Conservation (phyloP, 2,329 filamentous ascomycete species). For the Fusarium marasasianum region DNA sequence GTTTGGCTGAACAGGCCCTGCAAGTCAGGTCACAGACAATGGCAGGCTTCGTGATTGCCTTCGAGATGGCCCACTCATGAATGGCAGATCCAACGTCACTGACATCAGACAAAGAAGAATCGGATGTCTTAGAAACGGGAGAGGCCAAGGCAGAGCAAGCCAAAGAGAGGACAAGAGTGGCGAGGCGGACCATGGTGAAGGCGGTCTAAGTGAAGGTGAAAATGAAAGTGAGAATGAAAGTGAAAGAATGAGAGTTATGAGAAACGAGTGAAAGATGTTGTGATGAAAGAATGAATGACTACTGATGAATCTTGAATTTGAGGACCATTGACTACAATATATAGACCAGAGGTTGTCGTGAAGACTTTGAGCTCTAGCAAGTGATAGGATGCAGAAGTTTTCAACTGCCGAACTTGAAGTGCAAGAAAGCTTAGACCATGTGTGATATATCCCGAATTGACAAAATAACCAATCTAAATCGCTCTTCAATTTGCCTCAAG, state of each 20-base stretch:
- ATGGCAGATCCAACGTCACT: no score
- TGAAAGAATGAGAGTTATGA: neutral
- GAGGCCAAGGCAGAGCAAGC: neutral
- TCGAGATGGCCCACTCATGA: neutral
- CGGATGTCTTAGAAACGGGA: neutral
- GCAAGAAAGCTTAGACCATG: neutral
- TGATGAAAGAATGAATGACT: neutral
- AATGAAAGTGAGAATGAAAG: neutral
- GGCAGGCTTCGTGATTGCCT: neutral
- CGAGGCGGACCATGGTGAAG: neutral
- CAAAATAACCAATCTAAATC: neutral
- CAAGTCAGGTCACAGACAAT: neutral
- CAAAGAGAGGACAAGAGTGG: neutral
- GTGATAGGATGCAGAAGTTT: neutral
- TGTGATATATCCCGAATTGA: neutral
- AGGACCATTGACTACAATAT: neutral
- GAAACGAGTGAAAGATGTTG: neutral
- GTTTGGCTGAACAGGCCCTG: neutral
- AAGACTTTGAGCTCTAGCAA: neutral
- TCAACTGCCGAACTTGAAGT: neutral
- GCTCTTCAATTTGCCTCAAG: accelerated
- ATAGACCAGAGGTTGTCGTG: neutral
- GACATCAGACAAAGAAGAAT: neutral
- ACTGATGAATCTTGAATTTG: accelerated
- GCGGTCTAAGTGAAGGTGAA: neutral